Conservation (phyloP, 305 asterid species). For the Ajuga reptans region DNA sequence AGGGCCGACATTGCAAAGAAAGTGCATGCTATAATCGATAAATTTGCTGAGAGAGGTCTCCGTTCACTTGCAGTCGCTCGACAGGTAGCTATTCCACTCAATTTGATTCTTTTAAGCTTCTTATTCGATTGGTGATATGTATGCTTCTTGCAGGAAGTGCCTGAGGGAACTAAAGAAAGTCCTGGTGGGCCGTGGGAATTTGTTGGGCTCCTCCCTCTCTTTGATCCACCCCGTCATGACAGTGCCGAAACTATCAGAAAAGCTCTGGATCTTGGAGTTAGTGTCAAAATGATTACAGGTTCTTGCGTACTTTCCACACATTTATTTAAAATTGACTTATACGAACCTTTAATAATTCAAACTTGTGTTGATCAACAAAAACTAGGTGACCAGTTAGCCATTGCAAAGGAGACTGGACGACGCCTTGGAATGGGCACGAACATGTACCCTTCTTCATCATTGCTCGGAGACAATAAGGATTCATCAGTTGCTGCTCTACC, state of each 20-base stretch:
- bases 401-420: conserved; percentile 69
- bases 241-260: conserved; percentile 53
- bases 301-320: background rate
- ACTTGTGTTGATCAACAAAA: background rate
- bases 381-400: conserved; percentile 59
- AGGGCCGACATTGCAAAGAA: conserved; percentile 33
- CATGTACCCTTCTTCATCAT: conserved; percentile 73
- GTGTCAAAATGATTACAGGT: conserved; percentile 54
- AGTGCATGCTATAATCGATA: conserved; percentile 54
- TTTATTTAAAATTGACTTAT: background rate
- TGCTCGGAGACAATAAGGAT: conserved; percentile 59
- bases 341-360: background rate
- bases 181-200: conserved; percentile 51
- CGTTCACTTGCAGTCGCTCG: conserved; percentile 66
- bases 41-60: conserved; percentile 73
- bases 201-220: conserved; percentile 46
- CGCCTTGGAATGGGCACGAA: conserved; percentile 76
- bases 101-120: background rate
- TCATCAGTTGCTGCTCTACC: conserved; percentile 48
- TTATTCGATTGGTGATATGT: background rate
- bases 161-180: conserved; percentile 42
- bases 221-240: conserved; percentile 56
- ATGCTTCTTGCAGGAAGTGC: conserved; percentile 31
- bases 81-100: conserved; percentile 30
- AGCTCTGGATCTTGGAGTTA: conserved; percentile 54